These are phyloP conservation scores for Cantharellus cinnabarinus DNA, from an alignment of 768 basidiomycete species.

Conservation along the genomic window DNA sequence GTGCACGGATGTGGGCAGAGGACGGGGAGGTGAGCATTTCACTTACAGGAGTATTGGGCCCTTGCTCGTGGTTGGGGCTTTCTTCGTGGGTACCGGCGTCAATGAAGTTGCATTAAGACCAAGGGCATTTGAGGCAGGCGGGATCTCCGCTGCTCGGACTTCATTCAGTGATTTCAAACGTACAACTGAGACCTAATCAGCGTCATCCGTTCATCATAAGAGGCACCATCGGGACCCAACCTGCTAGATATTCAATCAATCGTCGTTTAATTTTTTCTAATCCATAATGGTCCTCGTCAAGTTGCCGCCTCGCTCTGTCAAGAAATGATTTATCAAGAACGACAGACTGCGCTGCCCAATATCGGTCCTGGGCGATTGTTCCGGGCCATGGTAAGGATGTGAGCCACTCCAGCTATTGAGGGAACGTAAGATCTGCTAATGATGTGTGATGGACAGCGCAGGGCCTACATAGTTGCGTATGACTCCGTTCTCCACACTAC, in stretches of 20 bases:
- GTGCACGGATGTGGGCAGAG: constrained; percentile 3
- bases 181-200: not conserved
- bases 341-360: constrained; percentile 14
- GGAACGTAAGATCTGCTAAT: constrained; percentile 9
- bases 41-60: constrained; percentile 35
- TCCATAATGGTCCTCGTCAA: constrained; percentile 83
- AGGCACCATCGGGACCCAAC: constrained; percentile 32
- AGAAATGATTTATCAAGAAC: constrained; percentile 42
- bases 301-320: constrained; percentile 46
- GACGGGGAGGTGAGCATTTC: constrained; percentile 20
- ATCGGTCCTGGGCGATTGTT: constrained; percentile 15
- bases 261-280: constrained; percentile 84
- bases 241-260: constrained; percentile 73
- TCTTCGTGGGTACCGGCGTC: not conserved
- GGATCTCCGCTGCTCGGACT: not conserved
- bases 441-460: not conserved
- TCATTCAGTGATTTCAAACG: not conserved
- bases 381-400: constrained; percentile 57
- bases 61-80: constrained; percentile 18
- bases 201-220: constrained; percentile 11
- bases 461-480: constrained; percentile 55
- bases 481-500: constrained; percentile 80
- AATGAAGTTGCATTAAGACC: no score
- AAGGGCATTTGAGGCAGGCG: not conserved
- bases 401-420: constrained; percentile 67